These are phyloP conservation scores for Neonectria neomacrospora DNA, from an alignment of 2,329 filamentous ascomycete genomes.

Conservation along the genomic window DNA sequence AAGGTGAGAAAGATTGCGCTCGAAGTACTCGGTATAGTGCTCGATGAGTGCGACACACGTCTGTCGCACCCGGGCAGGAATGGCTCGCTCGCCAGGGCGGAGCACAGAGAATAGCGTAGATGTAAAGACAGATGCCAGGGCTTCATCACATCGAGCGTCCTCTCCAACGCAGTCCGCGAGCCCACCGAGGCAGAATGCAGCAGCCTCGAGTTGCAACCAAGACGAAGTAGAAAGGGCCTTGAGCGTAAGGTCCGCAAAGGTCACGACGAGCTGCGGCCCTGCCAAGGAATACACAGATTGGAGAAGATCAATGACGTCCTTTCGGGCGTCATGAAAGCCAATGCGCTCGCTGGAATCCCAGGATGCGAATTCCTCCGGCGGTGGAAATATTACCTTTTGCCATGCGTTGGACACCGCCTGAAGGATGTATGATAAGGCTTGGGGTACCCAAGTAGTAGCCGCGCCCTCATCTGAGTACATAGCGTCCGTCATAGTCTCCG, in stretches of 20 bases:
- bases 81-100: conserved; percentile 58
- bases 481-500: conserved; percentile 73
- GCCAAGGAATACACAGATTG: conserved; percentile 75
- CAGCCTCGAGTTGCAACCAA: conserved; percentile 71
- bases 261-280: conserved; percentile 64
- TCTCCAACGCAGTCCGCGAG: conserved; percentile 74
- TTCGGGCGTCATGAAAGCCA: conserved; percentile 77
- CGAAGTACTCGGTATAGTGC: conserved; percentile 80
- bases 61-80: conserved; percentile 73
- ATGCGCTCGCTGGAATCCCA: conserved; percentile 78
- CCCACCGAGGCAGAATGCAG: conserved; percentile 71
- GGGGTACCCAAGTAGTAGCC: conserved; percentile 65
- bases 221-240: conserved; percentile 59
- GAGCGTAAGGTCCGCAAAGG: conserved; percentile 67
- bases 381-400: conserved; percentile 76
- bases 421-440: conserved; percentile 69
- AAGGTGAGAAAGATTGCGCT: conserved; percentile 73
- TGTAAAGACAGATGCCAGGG: conserved; percentile 70
- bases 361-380: conserved; percentile 63
- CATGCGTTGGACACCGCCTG: conserved; percentile 74
- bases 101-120: conserved; percentile 68
- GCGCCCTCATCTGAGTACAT: conserved; percentile 62
- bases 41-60: conserved; percentile 78
- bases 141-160: conserved; percentile 65
- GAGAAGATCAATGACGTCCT: conserved; percentile 82